Conservation (phyloP, 2,329 filamentous ascomycete species). For the Penicillium psychrosexuale region DNA sequence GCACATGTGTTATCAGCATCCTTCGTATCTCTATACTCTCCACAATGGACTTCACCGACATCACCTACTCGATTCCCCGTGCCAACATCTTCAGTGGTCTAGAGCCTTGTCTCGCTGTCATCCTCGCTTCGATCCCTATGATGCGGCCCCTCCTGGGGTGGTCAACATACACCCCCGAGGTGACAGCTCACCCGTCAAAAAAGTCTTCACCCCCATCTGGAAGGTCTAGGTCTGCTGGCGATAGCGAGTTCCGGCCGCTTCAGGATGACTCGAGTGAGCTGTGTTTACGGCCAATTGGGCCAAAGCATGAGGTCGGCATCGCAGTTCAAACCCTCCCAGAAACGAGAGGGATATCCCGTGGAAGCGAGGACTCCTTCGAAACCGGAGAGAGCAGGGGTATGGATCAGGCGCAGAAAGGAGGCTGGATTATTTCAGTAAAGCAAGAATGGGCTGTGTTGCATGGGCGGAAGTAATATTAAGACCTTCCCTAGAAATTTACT, state of each 20-base stretch:
- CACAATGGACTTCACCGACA: conserved; percentile 34
- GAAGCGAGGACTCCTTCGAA: neutral
- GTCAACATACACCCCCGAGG: conserved; percentile 15
- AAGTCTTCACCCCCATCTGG: conserved; percentile 1
- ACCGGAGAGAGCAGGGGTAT: neutral
- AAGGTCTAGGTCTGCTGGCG: conserved; percentile 2
- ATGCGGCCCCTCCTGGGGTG: conserved; percentile 40
- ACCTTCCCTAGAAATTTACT: no score
- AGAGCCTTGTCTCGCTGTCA: conserved; percentile 42
- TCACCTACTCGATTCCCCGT: conserved; percentile 35
- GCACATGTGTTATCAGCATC: conserved; percentile 37
- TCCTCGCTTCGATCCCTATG: conserved; percentile 42
- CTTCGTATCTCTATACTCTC: conserved; percentile 37
- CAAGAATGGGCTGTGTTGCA: neutral
- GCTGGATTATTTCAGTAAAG: neutral
- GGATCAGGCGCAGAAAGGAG: neutral
- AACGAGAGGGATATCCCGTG: neutral
- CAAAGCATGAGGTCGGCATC: conserved; percentile 14
- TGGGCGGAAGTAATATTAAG: neutral
- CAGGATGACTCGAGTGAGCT: conserved; percentile 31
- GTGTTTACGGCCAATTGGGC: conserved; percentile 22
- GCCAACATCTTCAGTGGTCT: conserved; percentile 39
- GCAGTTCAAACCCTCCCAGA: neutral
- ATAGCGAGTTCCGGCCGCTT: conserved; percentile 26
- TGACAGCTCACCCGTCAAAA: conserved; percentile 11